These are phyloP conservation scores for Backusella sp. DNA, from an alignment of 192 early-diverging fungal species.

Conservation along the genomic window DNA sequence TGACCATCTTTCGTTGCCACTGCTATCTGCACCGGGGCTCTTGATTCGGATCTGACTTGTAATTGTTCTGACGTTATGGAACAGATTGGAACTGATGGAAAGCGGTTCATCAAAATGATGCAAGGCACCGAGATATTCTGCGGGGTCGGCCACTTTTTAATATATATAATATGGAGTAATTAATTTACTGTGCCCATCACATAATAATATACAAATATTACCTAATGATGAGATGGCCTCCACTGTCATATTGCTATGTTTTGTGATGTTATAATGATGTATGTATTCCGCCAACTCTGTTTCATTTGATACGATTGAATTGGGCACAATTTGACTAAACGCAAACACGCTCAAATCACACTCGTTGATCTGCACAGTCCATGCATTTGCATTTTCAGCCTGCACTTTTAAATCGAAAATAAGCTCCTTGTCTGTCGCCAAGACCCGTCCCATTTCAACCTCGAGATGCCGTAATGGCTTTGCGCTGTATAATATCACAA, in stretches of 20 bases:
- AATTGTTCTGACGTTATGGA: background rate
- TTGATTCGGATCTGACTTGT: slow-evolving; percentile 33
- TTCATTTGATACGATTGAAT: background rate
- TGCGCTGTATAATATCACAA: slow-evolving; percentile 15
- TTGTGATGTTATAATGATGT: background rate
- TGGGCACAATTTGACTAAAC: slow-evolving; percentile 35
- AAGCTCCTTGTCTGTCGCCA: slow-evolving; percentile 68
- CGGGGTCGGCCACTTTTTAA: slow-evolving; percentile 9
- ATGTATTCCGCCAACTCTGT: background rate
- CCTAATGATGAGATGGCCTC: background rate
- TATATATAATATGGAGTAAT: background rate
- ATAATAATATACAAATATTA: background rate
- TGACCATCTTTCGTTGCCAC: slow-evolving; percentile 39
- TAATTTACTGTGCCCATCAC: background rate
- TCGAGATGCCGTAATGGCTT: slow-evolving; percentile 18
- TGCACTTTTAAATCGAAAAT: slow-evolving; percentile 64
- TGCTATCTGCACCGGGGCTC: slow-evolving; percentile 33
- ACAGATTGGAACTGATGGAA: slow-evolving; percentile 14
- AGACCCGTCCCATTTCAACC: slow-evolving; percentile 52
- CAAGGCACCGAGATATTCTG: slow-evolving; percentile 35
- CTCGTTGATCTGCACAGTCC: slow-evolving; percentile 53
- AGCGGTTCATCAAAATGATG: slow-evolving; percentile 35
- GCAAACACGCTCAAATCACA: slow-evolving; percentile 67
- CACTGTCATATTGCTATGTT: background rate
- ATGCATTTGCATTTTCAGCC: slow-evolving; percentile 56